Evolutionary conservation across 768 basidiomycete species (phyloP).

Genomic region (Podaxis sp.): DNA sequence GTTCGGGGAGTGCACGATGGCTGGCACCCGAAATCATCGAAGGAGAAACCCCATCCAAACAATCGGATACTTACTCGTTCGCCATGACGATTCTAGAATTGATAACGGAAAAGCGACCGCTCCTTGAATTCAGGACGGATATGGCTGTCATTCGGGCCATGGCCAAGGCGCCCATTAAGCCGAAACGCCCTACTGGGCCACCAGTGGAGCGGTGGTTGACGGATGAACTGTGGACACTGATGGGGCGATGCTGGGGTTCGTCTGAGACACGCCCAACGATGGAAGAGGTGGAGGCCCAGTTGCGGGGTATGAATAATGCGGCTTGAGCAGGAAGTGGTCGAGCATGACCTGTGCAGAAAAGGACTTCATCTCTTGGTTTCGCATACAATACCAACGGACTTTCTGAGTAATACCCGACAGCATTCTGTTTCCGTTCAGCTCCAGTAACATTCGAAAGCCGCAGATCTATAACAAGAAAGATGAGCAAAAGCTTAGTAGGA

Average conservation of each 20-base stretch:
- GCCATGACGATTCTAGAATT: conserved; percentile 60
- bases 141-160: conserved; percentile 45
- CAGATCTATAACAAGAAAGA: too few relatives aligned
- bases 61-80: conserved; percentile 53
- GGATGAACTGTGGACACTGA: conserved; percentile 42
- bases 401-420: not conserved
- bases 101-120: conserved; percentile 48
- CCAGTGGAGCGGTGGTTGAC: conserved; percentile 33
- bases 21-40: conserved; percentile 56
- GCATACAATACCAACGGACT: not conserved
- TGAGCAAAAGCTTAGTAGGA: too few relatives aligned
- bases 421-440: too few relatives aligned
- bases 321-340: not conserved
- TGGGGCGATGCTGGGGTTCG: conserved; percentile 44
- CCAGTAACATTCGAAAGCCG: too few relatives aligned
- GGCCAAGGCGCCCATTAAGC: conserved; percentile 21
- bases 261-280: conserved; percentile 36
- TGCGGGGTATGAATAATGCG: not conserved
- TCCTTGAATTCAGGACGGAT: conserved; percentile 43
- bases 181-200: conserved; percentile 36
- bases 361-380: not conserved
- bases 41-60: conserved; percentile 38
- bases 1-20: conserved; percentile 49
- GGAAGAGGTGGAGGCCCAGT: conserved; percentile 26
- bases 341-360: not conserved